Conservation (phyloP, 345 rosid species). For the Boechera divaricarpa region DNA sequence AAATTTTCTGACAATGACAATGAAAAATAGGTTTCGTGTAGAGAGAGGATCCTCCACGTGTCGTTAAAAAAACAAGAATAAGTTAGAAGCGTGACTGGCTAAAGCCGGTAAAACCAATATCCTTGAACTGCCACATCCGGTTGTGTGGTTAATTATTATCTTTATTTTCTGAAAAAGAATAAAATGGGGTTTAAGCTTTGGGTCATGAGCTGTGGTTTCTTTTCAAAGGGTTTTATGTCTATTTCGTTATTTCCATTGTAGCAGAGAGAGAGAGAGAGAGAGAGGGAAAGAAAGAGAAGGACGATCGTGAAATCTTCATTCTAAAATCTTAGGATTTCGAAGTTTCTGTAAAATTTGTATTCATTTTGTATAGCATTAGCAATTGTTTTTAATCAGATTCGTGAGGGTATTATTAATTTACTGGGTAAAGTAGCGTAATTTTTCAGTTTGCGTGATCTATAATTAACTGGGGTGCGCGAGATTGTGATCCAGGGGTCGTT, state of each 20-base stretch:
- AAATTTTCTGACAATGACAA: background rate
- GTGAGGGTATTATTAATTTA: background rate
- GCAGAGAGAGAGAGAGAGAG: slow-evolving; percentile 35
- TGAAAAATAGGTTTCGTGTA: slow-evolving; percentile 42
- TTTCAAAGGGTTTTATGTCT: slow-evolving; percentile 52
- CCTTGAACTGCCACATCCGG: slow-evolving; percentile 47
- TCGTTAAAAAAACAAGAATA: slow-evolving; percentile 29
- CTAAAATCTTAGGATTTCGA: slow-evolving; percentile 15
- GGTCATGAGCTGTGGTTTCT: slow-evolving; percentile 42
- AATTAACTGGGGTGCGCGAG: background rate
- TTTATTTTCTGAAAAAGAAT: slow-evolving; percentile 19
- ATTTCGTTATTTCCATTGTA: slow-evolving; percentile 37
- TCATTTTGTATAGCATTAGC: slow-evolving; percentile 4
- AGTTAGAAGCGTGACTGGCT: slow-evolving; percentile 18
- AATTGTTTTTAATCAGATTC: slow-evolving; percentile 23
- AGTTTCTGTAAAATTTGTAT: background rate
- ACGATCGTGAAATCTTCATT: slow-evolving; percentile 19
- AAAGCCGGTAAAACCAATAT: slow-evolving; percentile 39
- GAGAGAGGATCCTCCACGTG: slow-evolving; percentile 52
- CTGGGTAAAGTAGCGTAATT: slow-evolving; percentile 22
- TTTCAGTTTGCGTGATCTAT: slow-evolving; percentile 33
- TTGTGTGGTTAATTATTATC: slow-evolving; percentile 45
- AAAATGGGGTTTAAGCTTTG: slow-evolving; percentile 63
- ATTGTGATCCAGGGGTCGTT: slow-evolving; percentile 37
- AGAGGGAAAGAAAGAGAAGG: slow-evolving; percentile 14